Evolutionary conservation across 2,329 filamentous ascomycete genomes (phyloP), one percentile per base, ranked within the genome.

Genomic region (Diaporthe longicolla): DNA sequence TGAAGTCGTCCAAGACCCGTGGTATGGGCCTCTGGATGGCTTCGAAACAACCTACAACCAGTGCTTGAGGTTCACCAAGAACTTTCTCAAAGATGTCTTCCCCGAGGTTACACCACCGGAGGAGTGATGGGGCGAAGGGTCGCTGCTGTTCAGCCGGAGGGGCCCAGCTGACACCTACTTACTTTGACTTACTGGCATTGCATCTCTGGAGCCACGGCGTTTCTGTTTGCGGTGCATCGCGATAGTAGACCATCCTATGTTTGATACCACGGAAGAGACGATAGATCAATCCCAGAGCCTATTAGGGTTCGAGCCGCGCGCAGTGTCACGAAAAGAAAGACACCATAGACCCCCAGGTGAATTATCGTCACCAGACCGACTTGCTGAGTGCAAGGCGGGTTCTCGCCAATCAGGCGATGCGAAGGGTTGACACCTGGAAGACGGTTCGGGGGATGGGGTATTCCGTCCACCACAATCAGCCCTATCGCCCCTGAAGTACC

Each of bases 31-130:
- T 17, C 85, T 87, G 5, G 89, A 94, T 78, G 95, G 95, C 2
- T 98, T 98, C 81, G 90, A 93, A 79, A 90, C 89, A 80, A 94
- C 95, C n/a, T 98, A 93, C 83, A 91, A 96, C 84, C 95, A 98
- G 87, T 93, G 93, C 76, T 85, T 88, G 74, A 87, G 93, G 76
- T 98, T 97, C 81, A 92, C 93, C 2, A 89, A 87, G 81, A 95
- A 93, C 72, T 95, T 98, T 79, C 78, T 98, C 76, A 87, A 88
- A 79, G 87, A 92, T 59, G 85, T 91, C 43, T 85, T 91, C 73
- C 84, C 85, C 1, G 80, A 84, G 68, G 78, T 81, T 55, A 74
- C 80, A 68, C 57, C 80, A 69, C 57, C 73, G 6, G 63, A 74
- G 61, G 48, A 78, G 72, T 74, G 70, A 73, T 74, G 74, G 17